These are phyloP conservation scores for Apophysomyces trapeziformis DNA, from an alignment of 371 early-diverging fungal species.

Conservation along the genomic window DNA sequence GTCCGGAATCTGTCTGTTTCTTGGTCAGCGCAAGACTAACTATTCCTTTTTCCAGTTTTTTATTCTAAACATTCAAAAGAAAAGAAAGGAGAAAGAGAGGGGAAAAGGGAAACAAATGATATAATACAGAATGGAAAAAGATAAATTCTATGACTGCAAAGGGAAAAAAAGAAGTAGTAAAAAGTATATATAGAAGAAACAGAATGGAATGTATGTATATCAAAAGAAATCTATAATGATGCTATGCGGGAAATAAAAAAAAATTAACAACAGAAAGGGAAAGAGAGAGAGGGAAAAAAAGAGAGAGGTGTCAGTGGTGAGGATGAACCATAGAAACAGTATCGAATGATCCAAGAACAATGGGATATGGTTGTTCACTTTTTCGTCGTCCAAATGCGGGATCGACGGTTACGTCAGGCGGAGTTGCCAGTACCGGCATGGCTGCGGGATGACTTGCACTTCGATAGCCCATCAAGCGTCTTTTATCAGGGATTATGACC, in stretches of 20 bases:
- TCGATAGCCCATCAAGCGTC: not conserved
- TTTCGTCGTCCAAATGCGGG: slow-evolving; percentile 7
- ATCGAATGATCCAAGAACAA: slow-evolving; percentile 4
- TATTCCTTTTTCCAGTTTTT: not conserved
- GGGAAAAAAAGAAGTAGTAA: not conserved
- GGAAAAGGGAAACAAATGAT: not conserved
- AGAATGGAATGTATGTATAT: not conserved
- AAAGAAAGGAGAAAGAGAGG: not conserved
- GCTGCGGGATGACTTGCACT: slow-evolving; percentile 15
- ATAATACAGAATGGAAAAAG: not conserved
- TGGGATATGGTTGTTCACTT: slow-evolving; percentile 1
- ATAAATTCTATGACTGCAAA: not conserved
- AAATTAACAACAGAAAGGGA: not conserved
- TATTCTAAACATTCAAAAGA: not conserved
- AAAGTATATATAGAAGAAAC: not conserved
- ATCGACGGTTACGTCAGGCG: slow-evolving; percentile 1
- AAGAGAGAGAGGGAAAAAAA: not conserved
- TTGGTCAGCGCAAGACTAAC: no score
- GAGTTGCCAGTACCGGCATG: slow-evolving; percentile 3
- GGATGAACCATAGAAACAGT: not conserved
- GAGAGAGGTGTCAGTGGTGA: not conserved
- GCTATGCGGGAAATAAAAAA: not conserved
- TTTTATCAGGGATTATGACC: slow-evolving; percentile 39
- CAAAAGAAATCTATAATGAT: not conserved
- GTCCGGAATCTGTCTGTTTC: not conserved